These are phyloP conservation scores for Coemansia guatemalensis DNA, from an alignment of 192 early-diverging fungal species.

Conservation along the genomic window DNA sequence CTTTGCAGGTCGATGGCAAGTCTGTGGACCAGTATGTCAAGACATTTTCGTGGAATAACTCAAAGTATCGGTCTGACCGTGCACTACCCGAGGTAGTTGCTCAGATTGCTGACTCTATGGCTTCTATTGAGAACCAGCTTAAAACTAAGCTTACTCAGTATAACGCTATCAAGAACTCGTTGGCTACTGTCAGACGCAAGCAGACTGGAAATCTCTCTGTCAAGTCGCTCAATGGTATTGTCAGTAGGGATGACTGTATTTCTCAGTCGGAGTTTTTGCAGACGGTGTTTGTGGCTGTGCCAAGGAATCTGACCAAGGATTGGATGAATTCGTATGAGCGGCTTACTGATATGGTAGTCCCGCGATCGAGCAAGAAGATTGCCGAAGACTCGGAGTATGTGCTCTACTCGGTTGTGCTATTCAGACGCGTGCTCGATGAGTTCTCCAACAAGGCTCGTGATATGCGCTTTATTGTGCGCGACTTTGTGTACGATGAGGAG, in stretches of 20 bases:
- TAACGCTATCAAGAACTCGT: conserved; percentile 74
- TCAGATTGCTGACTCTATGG: conserved; percentile 81
- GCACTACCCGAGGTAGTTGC: conserved; percentile 81
- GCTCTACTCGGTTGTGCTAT: conserved; percentile 89
- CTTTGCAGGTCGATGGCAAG: conserved; percentile 52
- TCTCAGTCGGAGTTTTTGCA: conserved; percentile 92
- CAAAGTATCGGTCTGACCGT: conserved; percentile 95
- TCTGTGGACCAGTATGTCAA: conserved; percentile 83
- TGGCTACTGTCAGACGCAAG: conserved; percentile 83
- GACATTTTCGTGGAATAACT: conserved; percentile 92
- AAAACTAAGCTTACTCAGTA: conserved; percentile 90
- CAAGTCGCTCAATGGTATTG: conserved; percentile 78
- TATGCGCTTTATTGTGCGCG: conserved; percentile 88
- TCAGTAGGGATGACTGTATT: conserved; percentile 90
- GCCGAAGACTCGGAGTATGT: conserved; percentile 95
- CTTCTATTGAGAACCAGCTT: conserved; percentile 82
- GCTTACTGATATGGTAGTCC: conserved; percentile 93
- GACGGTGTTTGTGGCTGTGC: conserved; percentile 93
- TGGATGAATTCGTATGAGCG: conserved; percentile 90
- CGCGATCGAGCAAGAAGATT: conserved; percentile 87
- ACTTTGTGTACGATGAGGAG: conserved; percentile 90
- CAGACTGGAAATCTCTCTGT: conserved; percentile 88
- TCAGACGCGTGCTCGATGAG: conserved; percentile 86
- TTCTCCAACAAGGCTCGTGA: conserved; percentile 89
- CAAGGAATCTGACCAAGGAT: conserved; percentile 75